A percentile compares a stretch with the other conserved stretches of the same genome.
These are phyloP conservation scores for Byssothecium circinans DNA, from an alignment of 2,329 filamentous ascomycete species.

Conservation along the genomic window DNA sequence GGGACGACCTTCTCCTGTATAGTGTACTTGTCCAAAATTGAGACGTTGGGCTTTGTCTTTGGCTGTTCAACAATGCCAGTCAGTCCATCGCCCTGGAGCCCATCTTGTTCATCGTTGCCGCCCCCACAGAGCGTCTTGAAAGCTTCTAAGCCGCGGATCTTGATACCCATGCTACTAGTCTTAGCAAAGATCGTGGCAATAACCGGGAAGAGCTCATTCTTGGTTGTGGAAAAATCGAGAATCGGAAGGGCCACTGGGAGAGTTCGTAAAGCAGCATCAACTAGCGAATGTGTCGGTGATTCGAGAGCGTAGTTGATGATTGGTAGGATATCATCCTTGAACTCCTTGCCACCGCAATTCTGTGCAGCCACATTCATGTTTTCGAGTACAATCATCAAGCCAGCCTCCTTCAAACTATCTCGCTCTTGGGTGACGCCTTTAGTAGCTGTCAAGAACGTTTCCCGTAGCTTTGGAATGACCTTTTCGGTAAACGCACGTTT, in stretches of 20 bases:
- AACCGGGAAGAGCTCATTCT: conserved; percentile 93
- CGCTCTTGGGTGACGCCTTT: conserved; percentile 63
- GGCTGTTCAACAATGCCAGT: conserved; percentile 65
- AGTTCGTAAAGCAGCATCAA: conserved; percentile 80
- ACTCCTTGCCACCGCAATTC: conserved; percentile 87
- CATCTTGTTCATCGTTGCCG: conserved; percentile 42
- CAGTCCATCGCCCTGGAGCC: conserved; percentile 65
- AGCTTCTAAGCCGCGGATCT: conserved; percentile 86
- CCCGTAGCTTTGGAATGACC: conserved; percentile 80
- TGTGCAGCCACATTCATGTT: conserved; percentile 74
- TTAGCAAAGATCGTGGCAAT: conserved; percentile 88
- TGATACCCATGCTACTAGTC: conserved; percentile 92
- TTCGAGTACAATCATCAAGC: conserved; percentile 87
- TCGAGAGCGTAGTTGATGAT: conserved; percentile 83
- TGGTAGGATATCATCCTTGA: conserved; percentile 92
- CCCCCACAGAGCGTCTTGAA: conserved; percentile 90
- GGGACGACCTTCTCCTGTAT: conserved; percentile 98
- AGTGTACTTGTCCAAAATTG: conserved; percentile 92
- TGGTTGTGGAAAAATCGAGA: conserved; percentile 94
- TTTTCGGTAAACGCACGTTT: conserved; percentile 80
- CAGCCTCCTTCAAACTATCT: conserved; percentile 82
- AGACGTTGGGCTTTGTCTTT: conserved; percentile 66
- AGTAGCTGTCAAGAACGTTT: conserved; percentile 70
- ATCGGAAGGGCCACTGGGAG: conserved; percentile 80
- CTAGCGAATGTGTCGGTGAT: conserved; percentile 83